These are phyloP conservation scores for Pachysandra terminalis DNA, from an alignment of 164 flowering plant genomes.

Conservation along the genomic window DNA sequence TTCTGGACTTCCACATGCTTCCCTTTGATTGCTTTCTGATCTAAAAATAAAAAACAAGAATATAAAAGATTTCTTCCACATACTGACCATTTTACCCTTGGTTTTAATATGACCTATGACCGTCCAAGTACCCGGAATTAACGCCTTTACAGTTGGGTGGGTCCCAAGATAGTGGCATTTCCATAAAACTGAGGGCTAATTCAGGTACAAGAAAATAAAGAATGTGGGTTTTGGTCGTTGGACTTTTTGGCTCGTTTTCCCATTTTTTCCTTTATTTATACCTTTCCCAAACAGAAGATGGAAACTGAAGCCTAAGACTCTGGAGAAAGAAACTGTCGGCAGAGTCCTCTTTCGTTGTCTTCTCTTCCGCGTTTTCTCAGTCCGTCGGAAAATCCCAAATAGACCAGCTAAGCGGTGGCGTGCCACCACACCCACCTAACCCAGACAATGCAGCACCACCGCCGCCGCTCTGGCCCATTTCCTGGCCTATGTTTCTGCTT, in stretches of 20 bases:
- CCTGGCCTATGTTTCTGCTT: slow-evolving; percentile 1
- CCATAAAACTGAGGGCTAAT: no score
- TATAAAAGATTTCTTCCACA: slow-evolving; percentile 4
- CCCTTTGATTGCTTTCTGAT: background rate
- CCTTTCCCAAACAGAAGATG: background rate
- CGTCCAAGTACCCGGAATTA: no score
- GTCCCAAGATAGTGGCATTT: no score
- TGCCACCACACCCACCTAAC: background rate
- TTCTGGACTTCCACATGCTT: no score
- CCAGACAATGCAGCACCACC: slow-evolving; percentile 29
- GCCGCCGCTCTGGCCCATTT: slow-evolving; percentile 8
- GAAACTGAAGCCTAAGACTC: background rate
- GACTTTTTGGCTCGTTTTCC: background rate
- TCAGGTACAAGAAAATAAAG: background rate
- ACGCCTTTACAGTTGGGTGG: no score
- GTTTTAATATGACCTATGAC: no score
- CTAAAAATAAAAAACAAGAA: background rate
- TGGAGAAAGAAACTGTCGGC: slow-evolving; percentile 18
- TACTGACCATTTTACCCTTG: slow-evolving; percentile 15
- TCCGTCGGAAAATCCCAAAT: slow-evolving; percentile 6
- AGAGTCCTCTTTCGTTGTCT: slow-evolving; percentile 4
- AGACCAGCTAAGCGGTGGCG: background rate
- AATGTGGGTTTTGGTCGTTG: background rate
- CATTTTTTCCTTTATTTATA: slow-evolving; percentile 10
- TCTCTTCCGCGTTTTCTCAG: background rate